phyloP scores from a whole-genome alignment of 768 basidiomycete genomes.

The Xerocomellus amylosporus region DNA sequence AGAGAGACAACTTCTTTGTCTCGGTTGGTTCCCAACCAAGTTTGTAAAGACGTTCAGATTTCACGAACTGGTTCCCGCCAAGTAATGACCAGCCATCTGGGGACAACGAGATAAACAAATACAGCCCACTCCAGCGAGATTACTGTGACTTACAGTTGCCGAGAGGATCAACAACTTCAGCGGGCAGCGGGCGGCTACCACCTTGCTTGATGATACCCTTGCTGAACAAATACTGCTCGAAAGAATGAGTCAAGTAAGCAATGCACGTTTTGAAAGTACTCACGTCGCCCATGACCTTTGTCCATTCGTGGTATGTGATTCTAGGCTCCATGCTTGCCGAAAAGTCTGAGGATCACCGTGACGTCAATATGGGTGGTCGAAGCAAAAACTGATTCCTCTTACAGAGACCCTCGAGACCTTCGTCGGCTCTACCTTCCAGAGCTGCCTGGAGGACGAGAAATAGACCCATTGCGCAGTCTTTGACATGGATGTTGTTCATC shows the following conservation, averaged over 20 bases:
- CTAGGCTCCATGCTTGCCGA: slow-evolving; percentile 28
- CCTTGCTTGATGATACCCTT: slow-evolving; percentile 35
- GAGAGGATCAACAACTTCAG: slow-evolving; percentile 35
- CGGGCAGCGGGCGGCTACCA: slow-evolving; percentile 34
- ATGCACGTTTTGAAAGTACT: slow-evolving; percentile 5
- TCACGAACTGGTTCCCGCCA: slow-evolving; percentile 39
- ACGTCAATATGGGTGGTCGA: neutral
- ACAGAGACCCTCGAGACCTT: slow-evolving; percentile 43
- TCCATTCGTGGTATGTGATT: slow-evolving; percentile 32
- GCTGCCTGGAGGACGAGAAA: slow-evolving; percentile 39
- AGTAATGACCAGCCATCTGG: slow-evolving; percentile 42
- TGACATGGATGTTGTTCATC: slow-evolving; percentile 41
- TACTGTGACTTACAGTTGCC: slow-evolving; percentile 36
- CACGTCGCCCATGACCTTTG: slow-evolving; percentile 38
- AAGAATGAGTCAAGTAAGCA: neutral
- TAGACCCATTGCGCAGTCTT: slow-evolving; percentile 37
- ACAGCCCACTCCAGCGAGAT: neutral
- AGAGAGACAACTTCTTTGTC: slow-evolving; percentile 24
- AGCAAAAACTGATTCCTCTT: slow-evolving; percentile 5
- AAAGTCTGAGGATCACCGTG: slow-evolving; percentile 32
- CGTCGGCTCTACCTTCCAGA: slow-evolving; percentile 40
- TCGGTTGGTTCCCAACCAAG: slow-evolving; percentile 41
- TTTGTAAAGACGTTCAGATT: slow-evolving; percentile 33
- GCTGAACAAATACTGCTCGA: slow-evolving; percentile 30
- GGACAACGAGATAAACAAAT: neutral